Evolutionary conservation across 2,329 filamentous ascomycete genomes (phyloP).

Genomic region (Alternaria sp.): DNA sequence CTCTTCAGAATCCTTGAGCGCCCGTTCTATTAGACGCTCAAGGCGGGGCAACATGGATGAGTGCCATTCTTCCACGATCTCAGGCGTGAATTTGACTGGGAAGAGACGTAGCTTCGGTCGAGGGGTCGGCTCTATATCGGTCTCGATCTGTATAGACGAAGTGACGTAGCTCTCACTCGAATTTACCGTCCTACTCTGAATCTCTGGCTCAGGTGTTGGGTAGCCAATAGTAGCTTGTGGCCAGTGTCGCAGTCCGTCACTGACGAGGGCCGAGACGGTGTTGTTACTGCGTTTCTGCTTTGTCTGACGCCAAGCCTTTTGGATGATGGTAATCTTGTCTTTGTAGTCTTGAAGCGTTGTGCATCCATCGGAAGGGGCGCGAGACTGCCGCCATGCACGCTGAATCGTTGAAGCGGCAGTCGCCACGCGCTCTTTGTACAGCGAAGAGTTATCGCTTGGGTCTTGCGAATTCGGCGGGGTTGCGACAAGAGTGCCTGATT

Average conservation of each 20-base stretch:
- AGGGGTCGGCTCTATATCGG: slow-evolving; percentile 31
- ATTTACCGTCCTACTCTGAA: slow-evolving; percentile 24
- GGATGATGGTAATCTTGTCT: slow-evolving; percentile 47
- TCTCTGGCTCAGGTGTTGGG: slow-evolving; percentile 42
- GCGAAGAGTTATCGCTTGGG: slow-evolving; percentile 28
- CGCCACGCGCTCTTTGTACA: slow-evolving; percentile 32
- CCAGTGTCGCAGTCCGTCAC: slow-evolving; percentile 41
- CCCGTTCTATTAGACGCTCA: slow-evolving; percentile 71
- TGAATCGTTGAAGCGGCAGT: slow-evolving; percentile 46
- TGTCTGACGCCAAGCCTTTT: slow-evolving; percentile 47
- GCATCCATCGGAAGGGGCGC: slow-evolving; percentile 11
- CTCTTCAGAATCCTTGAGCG: slow-evolving; percentile 75
- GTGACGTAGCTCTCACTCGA: slow-evolving; percentile 31
- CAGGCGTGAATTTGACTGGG: slow-evolving; percentile 62
- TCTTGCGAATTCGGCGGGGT: slow-evolving; percentile 40
- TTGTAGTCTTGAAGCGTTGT: slow-evolving; percentile 47
- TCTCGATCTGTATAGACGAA: slow-evolving; percentile 44
- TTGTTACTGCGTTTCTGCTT: slow-evolving; percentile 36
- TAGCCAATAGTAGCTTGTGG: slow-evolving; percentile 43
- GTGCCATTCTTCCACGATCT: slow-evolving; percentile 75
- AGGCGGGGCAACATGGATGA: slow-evolving; percentile 73
- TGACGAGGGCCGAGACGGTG: slow-evolving; percentile 41
- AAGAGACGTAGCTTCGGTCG: slow-evolving; percentile 49
- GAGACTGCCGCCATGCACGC: slow-evolving; percentile 44
- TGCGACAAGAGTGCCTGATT: slow-evolving; percentile 34